Evolutionary conservation across 768 basidiomycete genomes (phyloP).

Genomic region (Chiua virens): DNA sequence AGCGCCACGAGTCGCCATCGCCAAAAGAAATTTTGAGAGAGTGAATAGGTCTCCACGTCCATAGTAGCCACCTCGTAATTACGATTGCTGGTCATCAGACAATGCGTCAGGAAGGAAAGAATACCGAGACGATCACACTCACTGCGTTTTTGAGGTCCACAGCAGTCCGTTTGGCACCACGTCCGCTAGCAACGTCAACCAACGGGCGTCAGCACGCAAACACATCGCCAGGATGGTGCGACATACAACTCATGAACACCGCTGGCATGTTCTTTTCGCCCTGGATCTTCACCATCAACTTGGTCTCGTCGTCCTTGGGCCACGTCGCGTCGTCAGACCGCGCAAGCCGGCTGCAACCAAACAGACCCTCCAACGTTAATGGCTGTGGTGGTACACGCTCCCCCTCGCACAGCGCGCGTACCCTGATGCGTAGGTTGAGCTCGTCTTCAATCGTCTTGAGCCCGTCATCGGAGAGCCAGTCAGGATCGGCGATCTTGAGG

Average conservation of each 20-base stretch:
- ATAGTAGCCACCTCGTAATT: conserved; percentile 47
- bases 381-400: conserved; percentile 14
- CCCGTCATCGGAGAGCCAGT: conserved; percentile 53
- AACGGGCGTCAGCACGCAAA: neutral
- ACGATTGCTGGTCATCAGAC: conserved; percentile 35
- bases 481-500: conserved; percentile 43
- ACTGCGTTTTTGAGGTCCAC: conserved; percentile 33
- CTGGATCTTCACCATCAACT: conserved; percentile 42
- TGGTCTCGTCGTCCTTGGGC: conserved; percentile 16
- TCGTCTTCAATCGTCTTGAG: conserved; percentile 41
- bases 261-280: conserved; percentile 42
- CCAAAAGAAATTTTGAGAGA: conserved; percentile 50
- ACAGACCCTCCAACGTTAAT: conserved; percentile 39
- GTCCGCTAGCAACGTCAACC: conserved; percentile 21
- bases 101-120: neutral
- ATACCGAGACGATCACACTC: neutral
- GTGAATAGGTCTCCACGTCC: conserved; percentile 41
- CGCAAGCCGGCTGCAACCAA: conserved; percentile 15
- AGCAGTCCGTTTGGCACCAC: conserved; percentile 32
- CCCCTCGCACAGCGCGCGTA: conserved; percentile 24
- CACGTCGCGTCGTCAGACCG: conserved; percentile 13
- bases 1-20: conserved; percentile 49
- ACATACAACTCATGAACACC: conserved; percentile 41
- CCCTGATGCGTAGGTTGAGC: conserved; percentile 39
- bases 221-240: neutral